phyloP scores from a whole-genome alignment of 306 rosid genomes.

The Quercus suber region DNA sequence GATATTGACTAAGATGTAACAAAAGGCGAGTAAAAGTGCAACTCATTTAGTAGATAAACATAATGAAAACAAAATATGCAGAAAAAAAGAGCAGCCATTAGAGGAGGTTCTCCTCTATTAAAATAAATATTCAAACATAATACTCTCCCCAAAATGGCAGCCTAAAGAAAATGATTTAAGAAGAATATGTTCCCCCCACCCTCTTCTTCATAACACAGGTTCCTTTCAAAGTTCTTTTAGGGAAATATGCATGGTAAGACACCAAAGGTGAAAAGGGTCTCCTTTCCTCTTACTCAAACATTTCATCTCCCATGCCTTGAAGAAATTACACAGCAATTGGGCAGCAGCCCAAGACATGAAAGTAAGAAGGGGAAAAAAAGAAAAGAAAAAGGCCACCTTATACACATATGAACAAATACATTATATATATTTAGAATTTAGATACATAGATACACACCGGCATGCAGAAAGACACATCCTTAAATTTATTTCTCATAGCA shows the following conservation, averaged over 20 bases:
- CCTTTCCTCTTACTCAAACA: too few species aligned
- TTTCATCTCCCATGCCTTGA: neutral
- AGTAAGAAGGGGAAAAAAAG: too few species aligned
- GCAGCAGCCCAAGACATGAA: too few species aligned
- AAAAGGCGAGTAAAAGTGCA: neutral
- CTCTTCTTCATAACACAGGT: neutral
- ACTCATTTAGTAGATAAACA: neutral
- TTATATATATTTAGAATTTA: too few species aligned
- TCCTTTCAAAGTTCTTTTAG: too few species aligned
- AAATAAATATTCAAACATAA: neutral
- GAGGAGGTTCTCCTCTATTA: neutral
- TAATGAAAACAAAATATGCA: neutral
- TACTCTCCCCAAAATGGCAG: neutral
- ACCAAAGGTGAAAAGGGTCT: neutral
- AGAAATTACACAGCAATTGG: slow-evolving; percentile 21
- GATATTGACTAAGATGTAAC: neutral
- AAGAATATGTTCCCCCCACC: neutral
- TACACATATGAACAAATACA: too few species aligned
- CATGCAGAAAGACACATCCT: too few species aligned
- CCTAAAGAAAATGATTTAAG: neutral
- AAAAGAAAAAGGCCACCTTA: too few species aligned
- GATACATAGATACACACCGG: too few species aligned
- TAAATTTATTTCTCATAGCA: too few species aligned
- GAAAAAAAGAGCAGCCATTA: neutral
- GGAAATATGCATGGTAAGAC: neutral